phyloP scores from a whole-genome alignment of 2,329 filamentous ascomycete species.

The Trichoderma arundinaceum region DNA sequence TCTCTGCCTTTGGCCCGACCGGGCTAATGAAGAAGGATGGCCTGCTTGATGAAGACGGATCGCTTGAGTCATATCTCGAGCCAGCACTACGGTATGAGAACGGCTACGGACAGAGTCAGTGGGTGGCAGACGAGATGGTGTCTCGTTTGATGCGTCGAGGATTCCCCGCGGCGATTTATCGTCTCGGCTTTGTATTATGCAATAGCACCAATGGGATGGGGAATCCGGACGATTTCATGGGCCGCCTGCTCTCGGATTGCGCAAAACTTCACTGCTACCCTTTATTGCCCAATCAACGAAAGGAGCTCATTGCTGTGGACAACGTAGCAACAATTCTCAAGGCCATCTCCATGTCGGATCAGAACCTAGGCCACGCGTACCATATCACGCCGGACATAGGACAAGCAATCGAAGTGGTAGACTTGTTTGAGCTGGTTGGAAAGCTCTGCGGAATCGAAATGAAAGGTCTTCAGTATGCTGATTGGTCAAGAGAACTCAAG shows the following conservation, averaged over 20 bases:
- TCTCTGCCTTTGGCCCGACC: not conserved
- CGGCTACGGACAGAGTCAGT: conserved; percentile 23
- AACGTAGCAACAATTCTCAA: not conserved
- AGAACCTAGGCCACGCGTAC: not conserved
- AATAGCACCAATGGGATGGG: conserved; percentile 10
- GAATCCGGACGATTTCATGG: conserved; percentile 18
- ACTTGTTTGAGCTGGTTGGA: not conserved
- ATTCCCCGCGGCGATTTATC: conserved; percentile 8
- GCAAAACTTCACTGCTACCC: not conserved
- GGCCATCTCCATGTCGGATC: not conserved
- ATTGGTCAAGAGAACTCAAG: not conserved
- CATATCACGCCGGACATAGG: not conserved
- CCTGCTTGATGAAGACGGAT: not conserved
- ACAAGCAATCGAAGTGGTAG: not conserved
- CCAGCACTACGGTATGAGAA: conserved; percentile 1
- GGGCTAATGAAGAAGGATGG: not conserved
- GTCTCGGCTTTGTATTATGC: conserved; percentile 8
- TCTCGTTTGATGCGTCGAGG: conserved; percentile 12
- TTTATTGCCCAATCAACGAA: not conserved
- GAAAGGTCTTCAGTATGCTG: not conserved
- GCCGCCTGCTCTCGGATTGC: conserved; percentile 12
- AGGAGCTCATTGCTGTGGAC: not conserved
- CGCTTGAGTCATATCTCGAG: not conserved
- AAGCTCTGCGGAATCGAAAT: not conserved
- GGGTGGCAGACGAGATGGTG: conserved; percentile 24